Base-by-base conservation (phyloP, 352 stramenopile species). In the Pythium insidiosum region DNA sequence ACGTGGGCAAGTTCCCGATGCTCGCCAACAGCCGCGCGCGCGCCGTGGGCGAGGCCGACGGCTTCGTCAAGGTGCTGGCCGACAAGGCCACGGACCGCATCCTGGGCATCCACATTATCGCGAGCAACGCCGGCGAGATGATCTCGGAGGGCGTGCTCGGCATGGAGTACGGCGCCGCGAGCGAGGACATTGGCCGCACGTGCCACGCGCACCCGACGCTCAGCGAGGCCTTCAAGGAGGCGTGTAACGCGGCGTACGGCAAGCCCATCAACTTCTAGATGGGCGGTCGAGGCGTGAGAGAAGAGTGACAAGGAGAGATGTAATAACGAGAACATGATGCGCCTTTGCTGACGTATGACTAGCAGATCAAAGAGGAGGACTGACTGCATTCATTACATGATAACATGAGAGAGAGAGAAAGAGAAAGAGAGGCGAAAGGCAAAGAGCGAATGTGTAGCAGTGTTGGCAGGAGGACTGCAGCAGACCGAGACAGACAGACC, bases 261-360 rank as follows among this genome's bases (percentile, higher is more conserved):
- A 98, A 99, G 76, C 91, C 96, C 35, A 99, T 99, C 71, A 97
- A 99, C 78, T 98, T 98, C 63, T 99, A 98, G 96, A 38, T n/a
- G n/a, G n/a, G n/a, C n/a, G n/a, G n/a, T n/a, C n/a, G n/a, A n/a
- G n/a, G n/a, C n/a, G n/a, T n/a, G n/a, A n/a, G n/a, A n/a, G n/a
- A n/a, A n/a, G n/a, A n/a, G n/a, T n/a, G n/a, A n/a, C n/a, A n/a
- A n/a, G n/a, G n/a, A n/a, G n/a, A n/a, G n/a, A n/a, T n/a, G n/a
- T n/a, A n/a, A n/a, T n/a, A n/a, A n/a, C n/a, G n/a, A n/a, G n/a
- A n/a, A n/a, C n/a, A n/a, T n/a, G n/a, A n/a, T n/a, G n/a, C n/a
- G n/a, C n/a, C n/a, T n/a, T n/a, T n/a, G n/a, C n/a, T n/a, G n/a
- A n/a, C n/a, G n/a, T n/a, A n/a, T n/a, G n/a, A n/a, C n/a, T n/a